Evolutionary conservation across 2,329 filamentous ascomycete species (phyloP).

Genomic region (Leptosphaerulina australis): DNA sequence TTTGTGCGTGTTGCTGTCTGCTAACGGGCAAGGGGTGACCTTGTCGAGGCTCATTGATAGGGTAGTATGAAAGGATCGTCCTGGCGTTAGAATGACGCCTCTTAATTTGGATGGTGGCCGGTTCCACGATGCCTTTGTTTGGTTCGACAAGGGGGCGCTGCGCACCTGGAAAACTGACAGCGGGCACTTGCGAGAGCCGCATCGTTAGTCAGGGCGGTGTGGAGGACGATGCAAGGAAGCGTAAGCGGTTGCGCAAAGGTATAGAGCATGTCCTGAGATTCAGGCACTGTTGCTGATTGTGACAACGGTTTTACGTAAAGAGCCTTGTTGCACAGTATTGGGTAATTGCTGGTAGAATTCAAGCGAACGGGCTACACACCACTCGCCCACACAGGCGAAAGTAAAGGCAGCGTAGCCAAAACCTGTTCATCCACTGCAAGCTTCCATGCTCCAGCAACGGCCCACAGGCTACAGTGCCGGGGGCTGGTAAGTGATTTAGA

Average conservation of each 20-base stretch:
- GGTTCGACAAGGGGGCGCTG: slow-evolving; percentile 18
- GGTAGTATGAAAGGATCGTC: slow-evolving; percentile 18
- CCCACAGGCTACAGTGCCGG: slow-evolving; percentile 5
- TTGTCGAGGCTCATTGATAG: not conserved
- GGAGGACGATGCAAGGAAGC: slow-evolving; percentile 12
- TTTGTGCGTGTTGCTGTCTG: slow-evolving; percentile 7
- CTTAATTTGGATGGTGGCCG: slow-evolving; percentile 22
- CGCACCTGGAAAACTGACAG: slow-evolving; percentile 20
- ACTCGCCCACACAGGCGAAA: not conserved
- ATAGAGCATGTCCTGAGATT: not conserved
- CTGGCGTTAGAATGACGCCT: slow-evolving; percentile 22
- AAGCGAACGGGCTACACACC: not conserved
- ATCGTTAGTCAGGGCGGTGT: slow-evolving; percentile 21
- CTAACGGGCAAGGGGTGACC: slow-evolving; percentile 2
- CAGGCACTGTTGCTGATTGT: not conserved
- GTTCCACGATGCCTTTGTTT: slow-evolving; percentile 7
- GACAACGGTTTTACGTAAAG: not conserved
- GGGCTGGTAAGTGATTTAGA: slow-evolving; percentile 3
- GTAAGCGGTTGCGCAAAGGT: slow-evolving; percentile 3
- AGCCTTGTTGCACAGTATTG: not conserved
- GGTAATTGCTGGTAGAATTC: not conserved
- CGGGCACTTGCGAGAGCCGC: slow-evolving; percentile 31
- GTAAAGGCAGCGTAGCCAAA: not conserved
- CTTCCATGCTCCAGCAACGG: not conserved
- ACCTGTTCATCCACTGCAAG: not conserved